These are phyloP conservation scores for Colletotrichum cuscutae DNA, from an alignment of 2,329 filamentous ascomycete species.

Conservation along the genomic window DNA sequence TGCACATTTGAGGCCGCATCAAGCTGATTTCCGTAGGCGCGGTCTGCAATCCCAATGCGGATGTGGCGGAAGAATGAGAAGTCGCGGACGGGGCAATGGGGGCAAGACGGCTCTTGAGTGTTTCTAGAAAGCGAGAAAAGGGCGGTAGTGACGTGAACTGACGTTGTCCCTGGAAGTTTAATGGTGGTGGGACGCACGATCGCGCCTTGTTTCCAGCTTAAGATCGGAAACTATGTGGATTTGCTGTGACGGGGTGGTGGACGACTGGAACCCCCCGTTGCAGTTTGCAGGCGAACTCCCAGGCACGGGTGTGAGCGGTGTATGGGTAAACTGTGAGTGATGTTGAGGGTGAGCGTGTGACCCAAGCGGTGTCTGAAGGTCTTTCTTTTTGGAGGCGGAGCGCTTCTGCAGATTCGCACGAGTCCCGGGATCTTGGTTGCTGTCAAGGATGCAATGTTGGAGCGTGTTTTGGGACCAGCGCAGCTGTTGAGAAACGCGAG, in stretches of 20 bases:
- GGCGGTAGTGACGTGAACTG: constrained; percentile 27
- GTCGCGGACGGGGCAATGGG: neutral
- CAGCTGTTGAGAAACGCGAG: constrained; percentile 27
- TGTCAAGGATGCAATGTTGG: constrained; percentile 32
- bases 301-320: neutral
- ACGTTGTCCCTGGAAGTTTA: constrained; percentile 18
- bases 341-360: constrained; percentile 15
- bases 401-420: constrained; percentile 26
- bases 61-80: neutral
- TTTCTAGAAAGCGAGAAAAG: constrained; percentile 24
- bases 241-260: constrained; percentile 24
- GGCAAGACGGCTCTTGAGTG: constrained; percentile 26
- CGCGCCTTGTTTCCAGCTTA: constrained; percentile 29
- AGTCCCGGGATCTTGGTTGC: constrained; percentile 33
- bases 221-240: constrained; percentile 30
- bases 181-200: constrained; percentile 11
- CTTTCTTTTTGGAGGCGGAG: constrained; percentile 9
- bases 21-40: constrained; percentile 14
- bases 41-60: constrained; percentile 6
- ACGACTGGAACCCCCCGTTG: constrained; percentile 8
- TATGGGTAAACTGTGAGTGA: neutral
- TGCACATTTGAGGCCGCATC: constrained; percentile 27
- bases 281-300: neutral
- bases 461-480: constrained; percentile 33
- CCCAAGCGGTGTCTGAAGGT: constrained; percentile 6